A percentile compares a stretch with the other conserved stretches of the same genome.
phyloP scores from a whole-genome alignment of 139 green algal species.

The Pycnococcus provasolii region DNA sequence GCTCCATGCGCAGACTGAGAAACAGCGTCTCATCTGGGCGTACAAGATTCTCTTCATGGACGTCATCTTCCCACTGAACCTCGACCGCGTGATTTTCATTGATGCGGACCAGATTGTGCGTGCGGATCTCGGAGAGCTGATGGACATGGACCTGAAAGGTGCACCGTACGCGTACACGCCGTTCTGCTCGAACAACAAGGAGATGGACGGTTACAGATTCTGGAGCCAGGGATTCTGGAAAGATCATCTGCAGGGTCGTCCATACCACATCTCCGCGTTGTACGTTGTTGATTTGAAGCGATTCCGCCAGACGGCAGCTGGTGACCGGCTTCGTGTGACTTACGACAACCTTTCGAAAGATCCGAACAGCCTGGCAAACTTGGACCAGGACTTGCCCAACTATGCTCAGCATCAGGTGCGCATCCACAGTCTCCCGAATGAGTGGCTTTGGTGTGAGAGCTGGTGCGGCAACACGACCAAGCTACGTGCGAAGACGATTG shows the following conservation, averaged over 20 bases:
- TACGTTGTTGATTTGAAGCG: conserved; percentile 92
- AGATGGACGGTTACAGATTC: conserved; percentile 93
- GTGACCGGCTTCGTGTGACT: conserved; percentile 59
- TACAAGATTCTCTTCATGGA: conserved; percentile 95
- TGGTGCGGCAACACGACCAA: conserved; percentile 95
- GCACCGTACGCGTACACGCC: conserved; percentile 88
- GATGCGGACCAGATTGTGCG: conserved; percentile 93
- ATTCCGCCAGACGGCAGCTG: conserved; percentile 50
- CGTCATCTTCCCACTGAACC: conserved; percentile 85
- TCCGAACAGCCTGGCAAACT: conserved; percentile 88
- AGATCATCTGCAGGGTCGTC: conserved; percentile 77
- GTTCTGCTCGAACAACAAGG: conserved; percentile 94
- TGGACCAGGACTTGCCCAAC: conserved; percentile 92
- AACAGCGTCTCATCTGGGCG: conserved; percentile 87
- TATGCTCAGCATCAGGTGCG: conserved; percentile 82
- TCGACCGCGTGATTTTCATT: conserved; percentile 84
- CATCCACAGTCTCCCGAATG: conserved; percentile 52
- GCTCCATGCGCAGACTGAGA: conserved; percentile 91
- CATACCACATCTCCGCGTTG: conserved; percentile 88
- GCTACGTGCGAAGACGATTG: conserved; percentile 84
- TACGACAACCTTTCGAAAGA: conserved; percentile 92
- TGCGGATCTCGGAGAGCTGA: conserved; percentile 78
- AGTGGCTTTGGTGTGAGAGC: conserved; percentile 99
- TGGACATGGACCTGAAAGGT: conserved; percentile 85
- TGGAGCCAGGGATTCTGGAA: conserved; percentile 98